A percentile compares a stretch with the other conserved stretches of the same genome.
Evolutionary conservation across 495 filamentous ascomycete genomes (phyloP).

Genomic region (Cetradonia linearis): DNA sequence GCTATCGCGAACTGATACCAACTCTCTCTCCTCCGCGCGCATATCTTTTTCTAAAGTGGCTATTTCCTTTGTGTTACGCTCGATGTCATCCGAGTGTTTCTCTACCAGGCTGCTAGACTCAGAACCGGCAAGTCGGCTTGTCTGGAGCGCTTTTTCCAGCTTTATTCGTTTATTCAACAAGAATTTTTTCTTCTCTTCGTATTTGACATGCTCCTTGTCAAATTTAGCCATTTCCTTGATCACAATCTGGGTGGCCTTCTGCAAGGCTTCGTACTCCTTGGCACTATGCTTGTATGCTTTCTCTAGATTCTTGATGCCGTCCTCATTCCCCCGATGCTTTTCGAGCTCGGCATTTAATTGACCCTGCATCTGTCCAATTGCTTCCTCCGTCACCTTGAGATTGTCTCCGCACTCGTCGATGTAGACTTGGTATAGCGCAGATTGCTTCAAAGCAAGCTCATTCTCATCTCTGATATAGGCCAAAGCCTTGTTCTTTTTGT

Average conservation of each 20-base stretch:
- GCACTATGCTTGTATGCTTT: slow-evolving; percentile 71
- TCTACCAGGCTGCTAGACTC: slow-evolving; percentile 70
- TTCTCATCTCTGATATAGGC: slow-evolving; percentile 87
- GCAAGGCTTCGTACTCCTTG: slow-evolving; percentile 72
- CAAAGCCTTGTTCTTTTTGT: slow-evolving; percentile 91
- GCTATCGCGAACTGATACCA: slow-evolving; percentile 65
- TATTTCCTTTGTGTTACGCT: slow-evolving; percentile 61
- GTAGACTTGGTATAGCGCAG: slow-evolving; percentile 82
- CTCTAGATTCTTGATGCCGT: slow-evolving; percentile 80
- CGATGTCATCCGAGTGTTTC: slow-evolving; percentile 66
- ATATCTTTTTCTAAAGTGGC: slow-evolving; percentile 61
- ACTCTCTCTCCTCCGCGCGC: slow-evolving; percentile 68
- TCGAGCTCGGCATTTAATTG: slow-evolving; percentile 80
- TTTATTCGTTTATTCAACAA: slow-evolving; percentile 83
- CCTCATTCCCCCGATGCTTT: slow-evolving; percentile 83
- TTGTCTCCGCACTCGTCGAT: slow-evolving; percentile 81
- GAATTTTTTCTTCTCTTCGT: slow-evolving; percentile 96
- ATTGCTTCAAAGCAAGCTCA: slow-evolving; percentile 79
- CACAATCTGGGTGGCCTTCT: slow-evolving; percentile 69
- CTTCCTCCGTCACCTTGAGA: slow-evolving; percentile 78
- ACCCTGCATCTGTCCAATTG: slow-evolving; percentile 79
- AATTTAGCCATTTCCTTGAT: slow-evolving; percentile 83
- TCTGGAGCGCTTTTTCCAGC: slow-evolving; percentile 76
- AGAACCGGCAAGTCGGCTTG: slow-evolving; percentile 53
- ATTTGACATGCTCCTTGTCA: slow-evolving; percentile 92